Percentiles rank a stretch among this genome's conserved stretches.
phyloP scores from a whole-genome alignment of 2,329 filamentous ascomycete genomes.

The Cladosporium sp. region DNA sequence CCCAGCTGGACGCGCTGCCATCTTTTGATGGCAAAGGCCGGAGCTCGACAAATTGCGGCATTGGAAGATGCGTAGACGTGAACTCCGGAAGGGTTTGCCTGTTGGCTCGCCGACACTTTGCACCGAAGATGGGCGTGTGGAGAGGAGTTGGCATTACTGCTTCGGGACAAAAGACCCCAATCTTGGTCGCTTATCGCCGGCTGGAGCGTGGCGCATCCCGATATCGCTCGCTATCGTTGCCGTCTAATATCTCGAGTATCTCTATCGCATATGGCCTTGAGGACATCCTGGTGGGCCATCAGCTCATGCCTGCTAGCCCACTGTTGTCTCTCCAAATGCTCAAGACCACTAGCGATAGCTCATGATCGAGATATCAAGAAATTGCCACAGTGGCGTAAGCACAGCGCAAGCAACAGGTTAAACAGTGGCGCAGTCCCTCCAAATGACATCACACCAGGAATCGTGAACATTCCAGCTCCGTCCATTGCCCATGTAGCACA shows the following conservation, averaged over 20 bases:
- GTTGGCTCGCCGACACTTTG: constrained; percentile 4
- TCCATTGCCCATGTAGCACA: background rate
- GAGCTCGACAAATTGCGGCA: constrained; percentile 9
- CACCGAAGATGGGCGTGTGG: background rate
- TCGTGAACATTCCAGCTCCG: constrained; percentile 14
- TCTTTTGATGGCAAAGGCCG: background rate
- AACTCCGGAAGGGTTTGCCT: constrained; percentile 13
- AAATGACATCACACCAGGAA: constrained; percentile 9
- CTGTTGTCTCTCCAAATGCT: background rate
- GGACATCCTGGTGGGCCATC: background rate
- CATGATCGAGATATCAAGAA: background rate
- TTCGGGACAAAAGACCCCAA: constrained; percentile 8
- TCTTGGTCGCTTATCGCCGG: constrained; percentile 13
- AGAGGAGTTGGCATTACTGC: constrained; percentile 7
- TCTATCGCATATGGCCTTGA: background rate
- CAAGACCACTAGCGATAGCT: background rate
- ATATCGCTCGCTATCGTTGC: background rate
- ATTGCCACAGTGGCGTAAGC: background rate
- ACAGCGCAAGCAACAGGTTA: background rate
- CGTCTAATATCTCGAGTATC: background rate
- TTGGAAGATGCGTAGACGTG: background rate
- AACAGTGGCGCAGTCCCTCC: background rate
- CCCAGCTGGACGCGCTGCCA: constrained; percentile 9
- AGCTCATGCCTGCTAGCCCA: no score
- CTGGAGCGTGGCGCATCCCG: constrained; percentile 1